Conservation (phyloP, 495 filamentous ascomycete genomes). For the Annulohypoxylon bovei region DNA sequence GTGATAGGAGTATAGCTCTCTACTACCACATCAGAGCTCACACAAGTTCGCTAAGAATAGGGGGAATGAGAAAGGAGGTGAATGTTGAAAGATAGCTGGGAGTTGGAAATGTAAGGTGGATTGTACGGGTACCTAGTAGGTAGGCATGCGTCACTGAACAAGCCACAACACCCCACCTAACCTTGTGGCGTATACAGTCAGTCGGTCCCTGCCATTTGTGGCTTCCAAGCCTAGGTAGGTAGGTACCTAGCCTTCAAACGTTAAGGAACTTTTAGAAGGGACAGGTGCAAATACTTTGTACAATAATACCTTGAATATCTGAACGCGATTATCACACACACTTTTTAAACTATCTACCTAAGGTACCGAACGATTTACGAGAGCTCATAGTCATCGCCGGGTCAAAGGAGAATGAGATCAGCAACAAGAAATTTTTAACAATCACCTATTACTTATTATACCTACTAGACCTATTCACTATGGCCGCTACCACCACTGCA, state of each 20-base stretch:
- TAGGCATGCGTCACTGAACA: constrained; percentile 3
- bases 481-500: constrained; percentile 30
- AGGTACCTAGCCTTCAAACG: not conserved
- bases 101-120: not conserved
- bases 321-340: not conserved
- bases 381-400: not conserved
- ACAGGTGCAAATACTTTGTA: no score
- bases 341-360: not conserved
- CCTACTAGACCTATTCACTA: not conserved
- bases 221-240: no score
- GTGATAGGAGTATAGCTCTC: constrained; percentile 98
- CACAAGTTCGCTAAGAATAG: constrained; percentile 10
- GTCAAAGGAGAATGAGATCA: not conserved
- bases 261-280: no score
- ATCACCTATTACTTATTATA: not conserved
- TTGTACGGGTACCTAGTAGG: not conserved
- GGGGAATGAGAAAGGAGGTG: constrained; percentile 2
- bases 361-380: not conserved
- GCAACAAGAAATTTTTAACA: not conserved
- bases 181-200: no score
- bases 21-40: constrained; percentile 74
- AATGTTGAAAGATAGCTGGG: no score
- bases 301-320: not conserved
- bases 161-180: not conserved
- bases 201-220: no score